These are phyloP conservation scores for Lentinula novae-zelandiae DNA, from an alignment of 1,284 basidiomycete species.

Conservation along the genomic window DNA sequence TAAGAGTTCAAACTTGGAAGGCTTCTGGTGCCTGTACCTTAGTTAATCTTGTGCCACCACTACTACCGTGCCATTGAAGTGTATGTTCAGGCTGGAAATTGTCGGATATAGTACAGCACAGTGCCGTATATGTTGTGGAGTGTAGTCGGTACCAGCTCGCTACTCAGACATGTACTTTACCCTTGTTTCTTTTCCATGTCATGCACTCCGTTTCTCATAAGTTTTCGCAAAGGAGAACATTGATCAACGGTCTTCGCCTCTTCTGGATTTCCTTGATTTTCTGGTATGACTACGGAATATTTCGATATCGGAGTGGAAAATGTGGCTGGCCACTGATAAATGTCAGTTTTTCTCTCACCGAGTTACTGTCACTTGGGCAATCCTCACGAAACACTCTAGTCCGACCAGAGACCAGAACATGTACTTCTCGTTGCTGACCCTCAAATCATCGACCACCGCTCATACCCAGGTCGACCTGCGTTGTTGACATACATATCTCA, in stretches of 20 bases:
- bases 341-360: conserved; percentile 21
- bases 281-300: conserved; percentile 72
- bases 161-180: neutral
- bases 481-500: conserved; percentile 51
- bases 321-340: conserved; percentile 48
- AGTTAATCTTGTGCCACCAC: neutral
- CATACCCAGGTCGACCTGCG: conserved; percentile 50
- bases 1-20: neutral
- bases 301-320: conserved; percentile 42
- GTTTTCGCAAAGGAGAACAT: conserved; percentile 15
- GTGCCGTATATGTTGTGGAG: neutral
- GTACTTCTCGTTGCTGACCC: conserved; percentile 81
- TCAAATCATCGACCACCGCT: conserved; percentile 69
- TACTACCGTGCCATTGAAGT: neutral
- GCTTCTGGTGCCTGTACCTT: neutral
- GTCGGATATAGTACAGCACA: neutral
- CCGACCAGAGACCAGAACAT: conserved; percentile 41
- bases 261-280: conserved; percentile 55
- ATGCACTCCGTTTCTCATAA: neutral
- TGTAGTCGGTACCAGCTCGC: neutral
- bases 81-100: no score
- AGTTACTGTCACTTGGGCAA: neutral
- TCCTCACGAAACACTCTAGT: neutral
- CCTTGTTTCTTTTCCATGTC: neutral
- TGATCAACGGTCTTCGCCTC: conserved; percentile 36